These are phyloP conservation scores for Alternaria incomplexa DNA, from an alignment of 2,329 filamentous ascomycete genomes.

Conservation along the genomic window DNA sequence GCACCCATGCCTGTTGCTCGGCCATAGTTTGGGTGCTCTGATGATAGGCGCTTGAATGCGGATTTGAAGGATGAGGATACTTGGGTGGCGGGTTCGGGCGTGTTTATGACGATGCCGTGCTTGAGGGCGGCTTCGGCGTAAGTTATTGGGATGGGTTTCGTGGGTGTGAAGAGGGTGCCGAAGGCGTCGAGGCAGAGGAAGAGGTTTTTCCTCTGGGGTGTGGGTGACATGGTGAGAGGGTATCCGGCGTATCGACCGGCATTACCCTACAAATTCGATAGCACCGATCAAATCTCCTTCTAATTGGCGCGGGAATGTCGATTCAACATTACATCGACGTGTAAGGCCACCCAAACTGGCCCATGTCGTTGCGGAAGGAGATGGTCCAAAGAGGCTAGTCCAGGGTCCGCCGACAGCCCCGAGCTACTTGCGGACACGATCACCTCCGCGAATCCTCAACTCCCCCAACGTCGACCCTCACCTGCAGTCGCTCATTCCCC, in stretches of 20 bases:
- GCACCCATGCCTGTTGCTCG: conserved; percentile 59
- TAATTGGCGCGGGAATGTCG: neutral
- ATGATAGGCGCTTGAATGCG: conserved; percentile 58
- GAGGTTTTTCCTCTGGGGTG: conserved; percentile 52
- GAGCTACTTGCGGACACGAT: conserved; percentile 32
- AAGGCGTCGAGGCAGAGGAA: conserved; percentile 70
- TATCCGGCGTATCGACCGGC: neutral
- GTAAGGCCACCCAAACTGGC: neutral
- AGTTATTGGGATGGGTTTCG: conserved; percentile 57
- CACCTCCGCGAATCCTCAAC: conserved; percentile 28
- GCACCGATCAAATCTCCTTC: neutral
- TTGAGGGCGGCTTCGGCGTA: conserved; percentile 61
- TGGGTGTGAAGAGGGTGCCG: conserved; percentile 66
- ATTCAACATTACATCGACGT: neutral
- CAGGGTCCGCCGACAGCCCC: conserved; percentile 15
- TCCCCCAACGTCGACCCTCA: conserved; percentile 16
- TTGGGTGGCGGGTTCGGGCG: conserved; percentile 26
- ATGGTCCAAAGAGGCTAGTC: conserved; percentile 27
- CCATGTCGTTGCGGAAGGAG: conserved; percentile 12
- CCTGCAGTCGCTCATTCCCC: conserved; percentile 40
- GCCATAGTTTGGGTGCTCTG: conserved; percentile 65
- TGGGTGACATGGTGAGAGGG: conserved; percentile 5
- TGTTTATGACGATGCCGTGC: conserved; percentile 56
- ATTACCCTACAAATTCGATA: neutral
- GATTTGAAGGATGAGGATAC: conserved; percentile 41